Conservation (phyloP, 305 asterid species). For the Fraxinus baroniana region DNA sequence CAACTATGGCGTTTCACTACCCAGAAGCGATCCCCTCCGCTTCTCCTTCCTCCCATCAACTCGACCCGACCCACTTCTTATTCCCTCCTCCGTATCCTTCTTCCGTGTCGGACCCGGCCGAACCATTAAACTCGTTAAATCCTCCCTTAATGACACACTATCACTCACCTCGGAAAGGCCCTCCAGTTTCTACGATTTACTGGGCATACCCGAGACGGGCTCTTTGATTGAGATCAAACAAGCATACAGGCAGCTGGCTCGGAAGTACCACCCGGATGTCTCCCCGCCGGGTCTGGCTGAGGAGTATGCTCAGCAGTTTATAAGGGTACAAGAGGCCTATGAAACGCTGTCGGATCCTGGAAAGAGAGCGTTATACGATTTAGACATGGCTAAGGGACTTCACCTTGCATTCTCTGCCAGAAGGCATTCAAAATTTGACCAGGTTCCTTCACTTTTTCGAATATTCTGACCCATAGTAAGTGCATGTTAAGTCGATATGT, state of each 20-base stretch:
- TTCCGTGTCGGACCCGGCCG: constrained; percentile 29
- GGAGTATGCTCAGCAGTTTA: constrained; percentile 63
- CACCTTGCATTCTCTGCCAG: constrained; percentile 57
- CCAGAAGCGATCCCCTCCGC: constrained; percentile 29
- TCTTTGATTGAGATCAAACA: constrained; percentile 63
- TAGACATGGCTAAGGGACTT: constrained; percentile 52
- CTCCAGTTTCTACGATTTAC: constrained; percentile 56
- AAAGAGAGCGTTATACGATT: constrained; percentile 61
- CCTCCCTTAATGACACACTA: constrained; percentile 32
- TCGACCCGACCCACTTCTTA: constrained; percentile 22
- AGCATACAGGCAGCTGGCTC: constrained; percentile 78
- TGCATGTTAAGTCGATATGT: not conserved
- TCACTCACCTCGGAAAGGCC: constrained; percentile 6
- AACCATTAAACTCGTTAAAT: constrained; percentile 16
- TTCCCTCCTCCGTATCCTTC: constrained; percentile 22
- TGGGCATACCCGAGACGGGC: constrained; percentile 65
- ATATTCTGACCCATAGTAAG: not conserved
- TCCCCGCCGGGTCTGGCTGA: constrained; percentile 81
- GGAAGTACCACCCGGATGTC: constrained; percentile 91
- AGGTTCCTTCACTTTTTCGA: constrained; percentile 36
- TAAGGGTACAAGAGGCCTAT: constrained; percentile 82
- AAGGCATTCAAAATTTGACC: constrained; percentile 36
- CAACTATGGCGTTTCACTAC: constrained; percentile 23
- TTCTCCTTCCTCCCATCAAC: constrained; percentile 24
- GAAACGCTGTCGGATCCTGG: no score